Evolutionary conservation across 805 yeast genomes (phyloP), one percentile per base, ranked within the genome.

Genomic region (Wickerhamomyces tratensis): DNA sequence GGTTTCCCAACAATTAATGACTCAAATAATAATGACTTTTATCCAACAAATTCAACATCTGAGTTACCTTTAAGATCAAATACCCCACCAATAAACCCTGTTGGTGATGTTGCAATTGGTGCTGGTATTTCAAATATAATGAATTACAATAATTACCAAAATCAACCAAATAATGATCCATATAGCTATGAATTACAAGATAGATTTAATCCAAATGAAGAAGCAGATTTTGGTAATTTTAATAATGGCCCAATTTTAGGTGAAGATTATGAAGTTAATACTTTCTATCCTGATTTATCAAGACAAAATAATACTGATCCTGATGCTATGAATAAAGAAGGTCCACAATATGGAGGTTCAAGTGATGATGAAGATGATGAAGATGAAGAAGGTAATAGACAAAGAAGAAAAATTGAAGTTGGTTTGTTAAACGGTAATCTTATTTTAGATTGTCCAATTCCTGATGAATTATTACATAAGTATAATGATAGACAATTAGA

Each of bases 401-500:
- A 76, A 46, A 50, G 59, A 49, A 53, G 58, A 46, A 53, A 50
- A 43, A 54, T 56, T 25, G 58, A 56, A 43, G 61, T 56, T 45
- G 59, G 57, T 25, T 43, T 56, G n/a, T 43, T 56, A 35, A 72
- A 76, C 47, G 96, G 95, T 43, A 87, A 87, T 56, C 73, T 87
- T 57, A 86, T 87, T 33, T 71, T 87, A 45, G 96, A 87, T 62
- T 87, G 95, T 56, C 95, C 95, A 10, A 89, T 87, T 1, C 79
- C 94, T n/a, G 74, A 76, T 30, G 98, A 5, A 82, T 93, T 39
- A 98, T 98, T 12, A 80, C 88, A 25, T 91, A 89, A 47, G 69
- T 93, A 45, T 77, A 81, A 51, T 80, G 84, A 47, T 89, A 72
- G 87, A 52, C 77, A 93, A 39, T 95, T 86, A 49, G 81, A 82